phyloP scores from a whole-genome alignment of 2,329 filamentous ascomycete genomes.

The Beauveria varroae region DNA sequence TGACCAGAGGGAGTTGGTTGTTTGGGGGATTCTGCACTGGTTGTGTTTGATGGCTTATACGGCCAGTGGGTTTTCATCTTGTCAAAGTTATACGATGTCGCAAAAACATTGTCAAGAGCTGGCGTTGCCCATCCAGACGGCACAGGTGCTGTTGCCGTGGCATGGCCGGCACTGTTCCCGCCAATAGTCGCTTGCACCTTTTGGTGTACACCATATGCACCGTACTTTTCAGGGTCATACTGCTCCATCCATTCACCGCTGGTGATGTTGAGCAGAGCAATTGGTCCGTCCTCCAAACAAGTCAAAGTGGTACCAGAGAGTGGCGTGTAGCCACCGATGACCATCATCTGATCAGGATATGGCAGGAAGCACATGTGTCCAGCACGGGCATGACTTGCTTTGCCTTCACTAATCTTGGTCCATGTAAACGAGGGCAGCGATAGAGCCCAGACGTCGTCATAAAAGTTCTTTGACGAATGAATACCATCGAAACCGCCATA shows the following conservation, averaged over 20 bases:
- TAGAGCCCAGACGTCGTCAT: slow-evolving; percentile 72
- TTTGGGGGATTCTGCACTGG: slow-evolving; percentile 16
- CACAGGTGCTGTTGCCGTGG: slow-evolving; percentile 59
- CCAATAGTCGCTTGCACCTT: slow-evolving; percentile 59
- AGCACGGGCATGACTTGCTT: slow-evolving; percentile 48
- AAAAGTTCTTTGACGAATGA: slow-evolving; percentile 29
- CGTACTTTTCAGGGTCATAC: slow-evolving; percentile 58
- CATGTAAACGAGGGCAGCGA: slow-evolving; percentile 76
- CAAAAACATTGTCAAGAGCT: slow-evolving; percentile 47
- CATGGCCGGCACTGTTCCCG: slow-evolving; percentile 56
- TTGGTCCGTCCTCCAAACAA: slow-evolving; percentile 45
- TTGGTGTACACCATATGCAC: slow-evolving; percentile 62
- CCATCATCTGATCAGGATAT: slow-evolving; percentile 75
- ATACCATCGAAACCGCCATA: slow-evolving; percentile 67
- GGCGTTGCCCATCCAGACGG: slow-evolving; percentile 47
- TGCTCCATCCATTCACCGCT: slow-evolving; percentile 59
- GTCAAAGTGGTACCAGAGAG: slow-evolving; percentile 16
- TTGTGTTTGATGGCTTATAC: slow-evolving; percentile 31
- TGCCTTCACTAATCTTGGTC: slow-evolving; percentile 49
- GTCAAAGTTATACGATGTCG: slow-evolving; percentile 43
- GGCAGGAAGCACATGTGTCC: slow-evolving; percentile 69
- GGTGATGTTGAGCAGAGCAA: slow-evolving; percentile 67
- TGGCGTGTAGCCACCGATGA: slow-evolving; percentile 59
- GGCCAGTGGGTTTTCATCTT: slow-evolving; percentile 56
- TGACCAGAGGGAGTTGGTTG: slow-evolving; percentile 14